A percentile compares a stretch with the other conserved stretches of the same genome.
Conservation (phyloP, 139 green algal genomes). For the Chlamydomonas sp. region DNA sequence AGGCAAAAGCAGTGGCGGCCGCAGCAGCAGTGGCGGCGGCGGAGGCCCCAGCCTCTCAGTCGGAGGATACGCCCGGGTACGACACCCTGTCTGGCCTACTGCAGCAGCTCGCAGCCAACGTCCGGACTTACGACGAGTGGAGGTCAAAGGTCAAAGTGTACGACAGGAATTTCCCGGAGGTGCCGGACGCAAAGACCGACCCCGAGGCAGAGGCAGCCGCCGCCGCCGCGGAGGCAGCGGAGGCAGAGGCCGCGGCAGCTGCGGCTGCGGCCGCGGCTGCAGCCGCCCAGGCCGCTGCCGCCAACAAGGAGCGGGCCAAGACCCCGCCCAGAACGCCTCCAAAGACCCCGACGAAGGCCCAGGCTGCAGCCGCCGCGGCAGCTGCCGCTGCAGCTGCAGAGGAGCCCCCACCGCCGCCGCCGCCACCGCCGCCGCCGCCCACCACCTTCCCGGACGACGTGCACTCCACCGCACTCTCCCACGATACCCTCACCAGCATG, state of each 20-base stretch:
- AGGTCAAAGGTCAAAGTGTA: constrained; percentile 50
- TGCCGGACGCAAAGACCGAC: background rate
- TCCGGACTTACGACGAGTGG: constrained; percentile 61
- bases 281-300: background rate
- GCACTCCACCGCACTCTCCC: no score
- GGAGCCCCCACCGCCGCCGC: background rate
- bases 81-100: constrained; percentile 40
- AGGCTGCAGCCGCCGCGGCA: no score
- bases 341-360: no score
- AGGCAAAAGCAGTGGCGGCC: background rate
- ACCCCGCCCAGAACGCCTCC: background rate
- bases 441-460: no score
- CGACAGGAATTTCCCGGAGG: constrained; percentile 1
- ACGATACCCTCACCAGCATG: background rate
- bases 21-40: constrained; percentile 13
- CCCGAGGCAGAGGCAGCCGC: background rate
- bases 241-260: background rate
- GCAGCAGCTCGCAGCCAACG: constrained; percentile 28
- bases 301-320: background rate
- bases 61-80: constrained; percentile 44
- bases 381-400: background rate
- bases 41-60: background rate
- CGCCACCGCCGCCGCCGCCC: background rate
- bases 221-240: background rate
- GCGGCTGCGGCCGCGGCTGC: background rate